These are phyloP conservation scores for Aspergillus sp. DNA, from an alignment of 2,329 filamentous ascomycete species.

Conservation along the genomic window DNA sequence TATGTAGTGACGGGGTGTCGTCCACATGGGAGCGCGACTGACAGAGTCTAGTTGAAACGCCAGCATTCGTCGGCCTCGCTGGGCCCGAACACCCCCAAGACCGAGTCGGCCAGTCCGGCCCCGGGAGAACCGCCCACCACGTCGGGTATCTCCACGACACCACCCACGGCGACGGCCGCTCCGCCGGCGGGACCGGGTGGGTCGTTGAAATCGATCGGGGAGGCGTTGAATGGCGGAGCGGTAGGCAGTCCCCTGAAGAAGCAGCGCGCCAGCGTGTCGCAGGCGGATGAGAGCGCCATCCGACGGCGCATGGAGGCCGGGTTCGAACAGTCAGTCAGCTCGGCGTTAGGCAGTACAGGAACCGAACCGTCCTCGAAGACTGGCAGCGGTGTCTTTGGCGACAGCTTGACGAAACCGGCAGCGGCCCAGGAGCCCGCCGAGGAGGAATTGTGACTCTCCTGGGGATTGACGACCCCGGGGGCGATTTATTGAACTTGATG, in stretches of 20 bases:
- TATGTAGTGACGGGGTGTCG: constrained; percentile 31
- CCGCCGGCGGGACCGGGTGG: constrained; percentile 14
- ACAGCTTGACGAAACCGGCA: constrained; percentile 14
- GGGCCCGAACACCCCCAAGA: constrained; percentile 32
- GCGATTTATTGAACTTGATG: background rate
- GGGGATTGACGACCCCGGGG: background rate
- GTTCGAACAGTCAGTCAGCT: constrained; percentile 37
- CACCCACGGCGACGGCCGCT: constrained; percentile 26
- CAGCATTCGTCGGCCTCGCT: constrained; percentile 61
- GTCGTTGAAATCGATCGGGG: constrained; percentile 17
- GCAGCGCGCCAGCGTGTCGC: constrained; percentile 45
- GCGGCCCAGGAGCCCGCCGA: constrained; percentile 18
- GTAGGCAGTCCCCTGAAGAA: constrained; percentile 48
- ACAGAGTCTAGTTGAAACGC: constrained; percentile 56
- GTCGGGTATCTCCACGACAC: constrained; percentile 33
- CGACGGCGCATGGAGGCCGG: constrained; percentile 40
- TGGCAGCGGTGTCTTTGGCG: constrained; percentile 16
- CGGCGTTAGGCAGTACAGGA: constrained; percentile 26
- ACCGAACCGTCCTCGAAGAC: constrained; percentile 12
- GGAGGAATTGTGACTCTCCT: constrained; percentile 28
- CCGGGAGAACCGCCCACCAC: constrained; percentile 35
- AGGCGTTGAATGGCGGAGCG: constrained; percentile 33
- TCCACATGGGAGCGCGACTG: background rate
- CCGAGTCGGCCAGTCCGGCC: constrained; percentile 35
- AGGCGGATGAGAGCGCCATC: constrained; percentile 39